phyloP scores from a whole-genome alignment of 306 rosid species.

The Dalbergia cochinchinensis region DNA sequence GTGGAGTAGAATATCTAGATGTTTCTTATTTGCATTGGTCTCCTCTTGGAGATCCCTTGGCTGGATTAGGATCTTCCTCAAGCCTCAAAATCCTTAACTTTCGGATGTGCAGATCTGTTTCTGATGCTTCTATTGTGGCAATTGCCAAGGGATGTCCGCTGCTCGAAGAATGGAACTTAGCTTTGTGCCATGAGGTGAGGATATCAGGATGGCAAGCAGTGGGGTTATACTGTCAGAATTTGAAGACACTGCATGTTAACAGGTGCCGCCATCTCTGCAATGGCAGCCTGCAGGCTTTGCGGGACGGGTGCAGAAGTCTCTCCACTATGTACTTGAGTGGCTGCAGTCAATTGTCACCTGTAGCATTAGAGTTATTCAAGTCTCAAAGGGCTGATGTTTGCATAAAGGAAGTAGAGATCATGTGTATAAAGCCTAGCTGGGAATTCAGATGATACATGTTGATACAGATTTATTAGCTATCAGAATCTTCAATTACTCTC shows the following conservation, averaged over 20 bases:
- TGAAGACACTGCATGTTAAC: slow-evolving; percentile 69
- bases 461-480: slow-evolving; percentile 30
- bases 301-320: slow-evolving; percentile 69
- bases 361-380: slow-evolving; percentile 69
- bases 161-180: slow-evolving; percentile 76
- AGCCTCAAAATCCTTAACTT: slow-evolving; percentile 63
- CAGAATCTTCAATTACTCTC: slow-evolving; percentile 8
- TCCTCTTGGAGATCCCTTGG: slow-evolving; percentile 51
- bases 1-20: slow-evolving; percentile 63
- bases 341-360: slow-evolving; percentile 46
- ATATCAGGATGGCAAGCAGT: slow-evolving; percentile 65
- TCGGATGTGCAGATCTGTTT: slow-evolving; percentile 57
- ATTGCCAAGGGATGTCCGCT: slow-evolving; percentile 64
- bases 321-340: slow-evolving; percentile 58
- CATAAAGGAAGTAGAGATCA: slow-evolving; percentile 55
- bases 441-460: slow-evolving; percentile 46
- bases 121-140: slow-evolving; percentile 51
- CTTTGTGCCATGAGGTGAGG: slow-evolving; percentile 61
- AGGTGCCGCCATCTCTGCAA: slow-evolving; percentile 62
- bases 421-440: slow-evolving; percentile 57
- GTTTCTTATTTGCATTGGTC: slow-evolving; percentile 53
- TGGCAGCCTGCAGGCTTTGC: slow-evolving; percentile 57
- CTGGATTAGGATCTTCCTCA: slow-evolving; percentile 52
- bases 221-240: slow-evolving; percentile 55
- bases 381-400: slow-evolving; percentile 58